A percentile compares a stretch with the other conserved stretches of the same genome.
These are phyloP conservation scores for Biscogniauxia mediterranea DNA, from an alignment of 2,329 filamentous ascomycete species.

Conservation along the genomic window DNA sequence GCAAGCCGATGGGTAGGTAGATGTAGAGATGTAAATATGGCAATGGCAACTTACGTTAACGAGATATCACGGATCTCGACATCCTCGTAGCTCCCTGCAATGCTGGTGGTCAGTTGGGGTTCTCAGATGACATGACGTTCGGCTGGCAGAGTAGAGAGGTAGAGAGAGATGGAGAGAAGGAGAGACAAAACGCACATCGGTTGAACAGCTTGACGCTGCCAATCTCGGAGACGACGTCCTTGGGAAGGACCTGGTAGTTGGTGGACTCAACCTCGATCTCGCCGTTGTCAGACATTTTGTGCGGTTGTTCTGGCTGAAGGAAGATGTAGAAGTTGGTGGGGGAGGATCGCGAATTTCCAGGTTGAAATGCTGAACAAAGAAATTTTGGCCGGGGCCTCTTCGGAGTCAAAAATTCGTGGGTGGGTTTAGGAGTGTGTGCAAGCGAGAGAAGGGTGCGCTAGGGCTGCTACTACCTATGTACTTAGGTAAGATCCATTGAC, in stretches of 20 bases:
- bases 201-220: slow-evolving; percentile 83
- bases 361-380: slow-evolving; percentile 26
- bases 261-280: slow-evolving; percentile 75
- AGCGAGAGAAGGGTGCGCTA: slow-evolving; percentile 12
- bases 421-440: slow-evolving; percentile 11
- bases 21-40: slow-evolving; percentile 10
- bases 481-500: neutral
- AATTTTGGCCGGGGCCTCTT: slow-evolving; percentile 31
- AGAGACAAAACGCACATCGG: slow-evolving; percentile 34
- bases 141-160: too few relatives aligned
- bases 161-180: slow-evolving; percentile 11
- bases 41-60: slow-evolving; percentile 77
- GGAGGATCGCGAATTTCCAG: slow-evolving; percentile 32
- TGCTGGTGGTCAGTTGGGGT: slow-evolving; percentile 20
- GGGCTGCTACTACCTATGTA: too few relatives aligned
- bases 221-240: slow-evolving; percentile 74
- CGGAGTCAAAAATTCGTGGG: slow-evolving; percentile 24
- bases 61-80: slow-evolving; percentile 99
- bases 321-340: slow-evolving; percentile 27
- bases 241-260: slow-evolving; percentile 68
- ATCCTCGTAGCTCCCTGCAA: slow-evolving; percentile 75
- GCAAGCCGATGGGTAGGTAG: neutral
- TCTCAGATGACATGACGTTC: slow-evolving; percentile 21
- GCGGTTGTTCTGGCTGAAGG: slow-evolving; percentile 20
- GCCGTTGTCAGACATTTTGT: slow-evolving; percentile 75